phyloP scores from a whole-genome alignment of 176 grass and related monocot genomes.

The Otatea glauca region DNA sequence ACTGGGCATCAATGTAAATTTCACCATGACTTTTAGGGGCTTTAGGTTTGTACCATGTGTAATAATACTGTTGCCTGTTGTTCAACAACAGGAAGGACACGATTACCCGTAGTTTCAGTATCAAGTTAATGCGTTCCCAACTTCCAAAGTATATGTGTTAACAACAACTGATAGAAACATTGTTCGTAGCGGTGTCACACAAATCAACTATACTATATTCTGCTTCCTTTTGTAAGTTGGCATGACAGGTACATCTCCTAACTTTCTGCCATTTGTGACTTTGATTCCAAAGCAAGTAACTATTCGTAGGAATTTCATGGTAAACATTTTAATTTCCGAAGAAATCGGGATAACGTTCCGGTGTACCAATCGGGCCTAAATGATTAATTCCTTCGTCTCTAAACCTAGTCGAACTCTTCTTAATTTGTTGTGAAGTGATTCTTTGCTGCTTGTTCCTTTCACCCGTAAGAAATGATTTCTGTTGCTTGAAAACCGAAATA shows the following conservation, averaged over 20 bases:
- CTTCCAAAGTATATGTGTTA: not conserved
- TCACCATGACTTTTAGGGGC: not conserved
- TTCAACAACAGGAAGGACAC: constrained; percentile 6
- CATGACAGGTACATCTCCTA: not conserved
- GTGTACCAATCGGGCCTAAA: too few relatives aligned
- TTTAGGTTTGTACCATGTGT: constrained; percentile 26
- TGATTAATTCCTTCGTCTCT: not conserved
- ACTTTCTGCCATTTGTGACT: constrained; percentile 14
- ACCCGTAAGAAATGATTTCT: constrained; percentile 40
- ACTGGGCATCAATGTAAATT: constrained; percentile 26
- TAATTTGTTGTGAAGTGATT: constrained; percentile 24
- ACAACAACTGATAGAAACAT: not conserved
- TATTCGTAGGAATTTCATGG: too few relatives aligned
- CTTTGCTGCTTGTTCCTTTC: not conserved
- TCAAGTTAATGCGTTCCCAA: constrained; percentile 26
- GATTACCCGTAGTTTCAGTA: constrained; percentile 31
- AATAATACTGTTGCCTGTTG: constrained; percentile 25
- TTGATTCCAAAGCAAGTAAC: not conserved
- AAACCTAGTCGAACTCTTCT: not conserved
- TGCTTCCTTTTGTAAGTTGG: not conserved
- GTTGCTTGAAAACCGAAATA: constrained; percentile 28
- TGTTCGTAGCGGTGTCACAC: not conserved
- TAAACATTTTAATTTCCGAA: too few relatives aligned
- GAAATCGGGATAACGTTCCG: too few relatives aligned
- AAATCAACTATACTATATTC: not conserved